Base-by-base conservation (phyloP, 306 rosid species). In the Luffa aegyptiaca region DNA sequence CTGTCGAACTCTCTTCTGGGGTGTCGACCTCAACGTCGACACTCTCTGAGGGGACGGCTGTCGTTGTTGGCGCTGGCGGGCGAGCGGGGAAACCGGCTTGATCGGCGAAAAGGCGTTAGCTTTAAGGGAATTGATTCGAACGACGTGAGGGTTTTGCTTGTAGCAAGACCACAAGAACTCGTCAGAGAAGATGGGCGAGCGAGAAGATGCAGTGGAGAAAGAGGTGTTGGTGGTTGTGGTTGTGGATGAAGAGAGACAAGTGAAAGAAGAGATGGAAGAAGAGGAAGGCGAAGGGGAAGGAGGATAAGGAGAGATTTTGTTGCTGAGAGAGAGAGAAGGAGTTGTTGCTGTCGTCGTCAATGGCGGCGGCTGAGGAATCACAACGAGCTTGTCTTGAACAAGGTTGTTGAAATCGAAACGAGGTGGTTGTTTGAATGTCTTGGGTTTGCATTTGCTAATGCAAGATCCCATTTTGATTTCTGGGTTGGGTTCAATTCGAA, bases 401-500 rank as follows among this genome's bases (percentile, higher is more conserved):
- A 41, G 16, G 45, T 77, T 58, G 52, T 33, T 8, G 53, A 46
- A 8, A 74, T 74, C 70, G 0, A 56, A 21, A 56, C 16, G 48
- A 35, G 72, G 58, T 36, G 62, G 45, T 35, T 17, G 45, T 31
- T 26, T 74, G 41, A 71, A 11, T 12, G 70, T 84, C 57, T 79
- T 81, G 87, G 93, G 95, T 66, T 35, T 86, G 91, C 93, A 93
- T 90, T 93, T 95, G 90, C 99, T 93, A 51, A 95, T 86, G 93
- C 99, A 95, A 76, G 90, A 90, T 73, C 97, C 98, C 99, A 95
- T 93, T 77, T 63, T 75, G 80, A 63, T 36, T 41, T 76, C 20
- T 39, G 58, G 65, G 39, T 14, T 16, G 2, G 14, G 39, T 21
- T 71, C 36, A 46, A 44, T 69, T 10, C 10, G 3, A 10, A 8